Evolutionary conservation across 1,139 yeast genomes (phyloP).

Genomic region (Pichia sp.): DNA sequence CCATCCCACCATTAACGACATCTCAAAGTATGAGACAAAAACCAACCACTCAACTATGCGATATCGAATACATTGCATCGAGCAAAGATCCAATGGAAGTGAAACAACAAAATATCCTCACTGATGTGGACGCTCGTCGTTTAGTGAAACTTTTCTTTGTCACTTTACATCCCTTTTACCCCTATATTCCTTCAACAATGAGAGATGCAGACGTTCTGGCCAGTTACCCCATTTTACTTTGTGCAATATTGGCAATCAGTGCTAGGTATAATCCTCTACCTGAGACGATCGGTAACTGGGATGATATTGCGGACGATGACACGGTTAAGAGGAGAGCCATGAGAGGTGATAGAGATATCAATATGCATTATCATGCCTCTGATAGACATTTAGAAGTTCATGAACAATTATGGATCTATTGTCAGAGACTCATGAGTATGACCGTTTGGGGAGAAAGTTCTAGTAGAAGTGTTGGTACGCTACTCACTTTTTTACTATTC

Average conservation of each 20-base stretch:
- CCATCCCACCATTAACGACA: conserved; percentile 42
- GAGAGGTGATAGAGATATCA: conserved; percentile 8
- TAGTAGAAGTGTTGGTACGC: conserved; percentile 80
- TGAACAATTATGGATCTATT: conserved; percentile 74
- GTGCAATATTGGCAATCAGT: conserved; percentile 74
- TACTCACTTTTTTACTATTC: conserved; percentile 74
- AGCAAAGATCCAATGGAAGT: conserved; percentile 32
- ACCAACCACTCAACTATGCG: conserved; percentile 45
- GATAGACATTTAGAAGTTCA: conserved; percentile 52
- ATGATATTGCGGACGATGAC: conserved; percentile 15
- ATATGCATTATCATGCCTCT: conserved; percentile 2
- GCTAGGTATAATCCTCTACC: conserved; percentile 64
- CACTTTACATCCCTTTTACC: conserved; percentile 85
- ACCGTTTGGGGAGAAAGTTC: conserved; percentile 95
- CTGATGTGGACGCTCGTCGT: conserved; percentile 59
- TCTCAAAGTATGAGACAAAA: conserved; percentile 46
- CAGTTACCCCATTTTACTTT: conserved; percentile 71
- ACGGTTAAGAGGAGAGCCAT: conserved; percentile 15
- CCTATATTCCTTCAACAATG: conserved; percentile 70
- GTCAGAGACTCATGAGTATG: conserved; percentile 74
- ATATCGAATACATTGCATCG: conserved; percentile 57
- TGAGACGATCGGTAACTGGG: conserved; percentile 18
- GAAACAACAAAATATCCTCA: conserved; percentile 26
- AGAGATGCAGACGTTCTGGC: conserved; percentile 62
- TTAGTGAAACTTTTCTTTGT: conserved; percentile 62